Base-by-base conservation (phyloP, 2,329 filamentous ascomycete species). In the Celoporthe dispersa region DNA sequence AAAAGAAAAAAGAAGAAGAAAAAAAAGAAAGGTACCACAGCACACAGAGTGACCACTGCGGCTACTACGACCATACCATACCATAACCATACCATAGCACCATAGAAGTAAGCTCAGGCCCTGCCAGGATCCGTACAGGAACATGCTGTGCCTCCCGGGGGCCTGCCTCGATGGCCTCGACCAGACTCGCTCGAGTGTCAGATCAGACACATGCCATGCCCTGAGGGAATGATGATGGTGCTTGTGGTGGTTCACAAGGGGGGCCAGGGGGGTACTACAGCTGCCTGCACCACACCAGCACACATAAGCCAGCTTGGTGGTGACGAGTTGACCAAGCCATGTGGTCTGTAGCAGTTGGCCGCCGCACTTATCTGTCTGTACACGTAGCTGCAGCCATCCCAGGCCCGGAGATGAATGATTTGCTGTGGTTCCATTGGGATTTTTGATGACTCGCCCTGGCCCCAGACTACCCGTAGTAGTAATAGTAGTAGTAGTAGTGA, bases 361-460 rank as follows among this genome's bases (percentile, higher is more conserved):
- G 31, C 8, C n/a, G 44, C 4, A 12, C 25, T 28, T 55, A 2
- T 55, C 9, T 28, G n/a, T 48, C 51, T 55, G 51, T 14, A 16
- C 25, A 31, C 25, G 25, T 14, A 55, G 57, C 12, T 11, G 57
- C 33, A 25, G 33, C 7, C 19, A 28, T 60, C 22, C 31, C 57
- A 60, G 31, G 57, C 31, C 22, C 57, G 57, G 57, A 60, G 57
- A 60, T 60, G 57, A 60, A 37, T 60, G 57, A 60, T 37, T 60
- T 60, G 57, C 33, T 60, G 57, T 60, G 57, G 57, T 60, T 37
- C 57, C 57, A 60, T 60, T n/a, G 31, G 57, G 51, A 25, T 51
- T n/a, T 51, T 65, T 48, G 22, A 44, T 33, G 53, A 39, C 55
- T 51, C 61, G 53, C 48, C 62, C 37, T 48, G 41, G 61, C 59